Conservation (phyloP, 139 green algal species). For the Coccomyxa sp. region DNA sequence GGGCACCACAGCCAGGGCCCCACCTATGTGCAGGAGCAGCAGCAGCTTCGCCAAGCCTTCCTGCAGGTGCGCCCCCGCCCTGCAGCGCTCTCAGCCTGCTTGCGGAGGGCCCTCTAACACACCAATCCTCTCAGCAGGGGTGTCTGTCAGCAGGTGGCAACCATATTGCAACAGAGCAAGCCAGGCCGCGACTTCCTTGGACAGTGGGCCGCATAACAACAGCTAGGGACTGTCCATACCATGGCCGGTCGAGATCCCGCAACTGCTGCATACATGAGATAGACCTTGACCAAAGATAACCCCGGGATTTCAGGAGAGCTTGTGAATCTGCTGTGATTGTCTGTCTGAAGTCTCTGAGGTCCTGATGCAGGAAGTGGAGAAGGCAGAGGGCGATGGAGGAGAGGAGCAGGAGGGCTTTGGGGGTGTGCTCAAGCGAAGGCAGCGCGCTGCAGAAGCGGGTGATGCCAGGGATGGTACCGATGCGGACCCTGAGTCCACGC, state of each 20-base stretch:
- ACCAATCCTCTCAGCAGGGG: too few relatives aligned
- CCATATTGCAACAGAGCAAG: too few relatives aligned
- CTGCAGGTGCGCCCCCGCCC: slow-evolving; percentile 17
- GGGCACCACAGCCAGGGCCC: slow-evolving; percentile 13
- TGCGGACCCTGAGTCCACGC: not conserved
- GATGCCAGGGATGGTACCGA: not conserved
- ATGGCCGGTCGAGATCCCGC: too few relatives aligned
- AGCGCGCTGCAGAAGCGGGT: slow-evolving; percentile 19
- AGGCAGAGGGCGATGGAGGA: slow-evolving; percentile 8
- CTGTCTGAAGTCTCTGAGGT: too few relatives aligned
- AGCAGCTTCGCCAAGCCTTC: slow-evolving; percentile 64
- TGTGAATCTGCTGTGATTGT: too few relatives aligned
- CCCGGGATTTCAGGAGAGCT: too few relatives aligned
- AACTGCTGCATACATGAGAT: too few relatives aligned
- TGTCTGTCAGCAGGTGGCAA: too few relatives aligned
- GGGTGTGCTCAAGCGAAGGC: slow-evolving; percentile 2
- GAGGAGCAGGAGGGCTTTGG: slow-evolving; percentile 12
- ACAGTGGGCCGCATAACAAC: too few relatives aligned
- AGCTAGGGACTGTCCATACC: too few relatives aligned
- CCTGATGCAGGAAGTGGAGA: not conserved
- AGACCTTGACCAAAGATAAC: too few relatives aligned
- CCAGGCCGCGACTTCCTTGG: too few relatives aligned
- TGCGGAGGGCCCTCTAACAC: not conserved
- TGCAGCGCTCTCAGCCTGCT: not conserved
- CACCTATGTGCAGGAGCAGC: slow-evolving; percentile 77